These are phyloP conservation scores for Aechmea fasciata DNA, from an alignment of 176 grass and related monocot genomes.

Conservation along the genomic window DNA sequence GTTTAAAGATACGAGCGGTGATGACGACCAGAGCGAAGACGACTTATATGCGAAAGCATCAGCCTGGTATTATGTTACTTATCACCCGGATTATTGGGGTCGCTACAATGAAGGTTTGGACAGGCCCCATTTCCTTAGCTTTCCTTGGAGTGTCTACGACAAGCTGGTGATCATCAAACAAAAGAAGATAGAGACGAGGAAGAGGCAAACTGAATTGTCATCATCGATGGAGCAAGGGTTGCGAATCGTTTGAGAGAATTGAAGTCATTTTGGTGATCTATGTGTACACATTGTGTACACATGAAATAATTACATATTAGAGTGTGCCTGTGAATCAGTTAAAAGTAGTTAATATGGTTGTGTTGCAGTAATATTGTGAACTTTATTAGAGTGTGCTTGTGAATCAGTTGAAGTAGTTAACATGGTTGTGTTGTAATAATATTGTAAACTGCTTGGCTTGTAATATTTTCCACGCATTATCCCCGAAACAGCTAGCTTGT, in stretches of 20 bases:
- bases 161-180: constrained; percentile 56
- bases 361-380: not conserved
- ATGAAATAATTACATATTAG: not conserved
- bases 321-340: not conserved
- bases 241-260: constrained; percentile 16
- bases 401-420: not conserved
- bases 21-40: constrained; percentile 15
- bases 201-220: constrained; percentile 18
- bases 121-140: constrained; percentile 66
- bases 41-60: constrained; percentile 62
- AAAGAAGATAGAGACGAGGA: constrained; percentile 27
- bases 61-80: constrained; percentile 87
- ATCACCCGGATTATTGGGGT: constrained; percentile 53
- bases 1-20: constrained; percentile 42
- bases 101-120: constrained; percentile 46
- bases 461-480: no score
- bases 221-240: constrained; percentile 11
- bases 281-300: not conserved
- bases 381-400: not conserved
- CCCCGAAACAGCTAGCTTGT: no score
- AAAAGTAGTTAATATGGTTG: not conserved
- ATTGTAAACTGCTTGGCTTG: not conserved
- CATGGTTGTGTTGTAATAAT: not conserved
- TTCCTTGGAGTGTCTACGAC: constrained; percentile 80
- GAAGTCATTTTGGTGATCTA: not conserved